These are phyloP conservation scores for Neurospora intermedia DNA, from an alignment of 495 filamentous ascomycete species.

Conservation along the genomic window DNA sequence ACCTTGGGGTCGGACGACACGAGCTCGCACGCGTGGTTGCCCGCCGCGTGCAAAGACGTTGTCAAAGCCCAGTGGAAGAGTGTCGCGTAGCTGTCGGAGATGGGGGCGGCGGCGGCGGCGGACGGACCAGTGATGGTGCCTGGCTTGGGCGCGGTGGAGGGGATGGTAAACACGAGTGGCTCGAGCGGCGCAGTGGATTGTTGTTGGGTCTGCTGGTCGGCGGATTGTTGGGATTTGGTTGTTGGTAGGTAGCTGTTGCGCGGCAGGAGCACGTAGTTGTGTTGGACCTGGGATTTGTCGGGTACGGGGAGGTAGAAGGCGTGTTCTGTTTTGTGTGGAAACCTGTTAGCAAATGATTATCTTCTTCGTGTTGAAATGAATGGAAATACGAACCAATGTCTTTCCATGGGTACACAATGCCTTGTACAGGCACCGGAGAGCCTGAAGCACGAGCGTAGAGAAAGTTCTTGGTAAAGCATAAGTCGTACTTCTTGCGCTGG, in stretches of 20 bases:
- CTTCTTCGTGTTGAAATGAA: slow-evolving; percentile 5
- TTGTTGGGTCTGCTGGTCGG: slow-evolving; percentile 19
- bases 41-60: slow-evolving; percentile 44
- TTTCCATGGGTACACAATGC: slow-evolving; percentile 51
- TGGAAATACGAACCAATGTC: slow-evolving; percentile 56
- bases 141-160: slow-evolving; percentile 59
- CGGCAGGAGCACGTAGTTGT: slow-evolving; percentile 83
- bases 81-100: slow-evolving; percentile 49
- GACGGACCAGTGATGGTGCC: slow-evolving; percentile 38
- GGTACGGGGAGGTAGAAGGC: slow-evolving; percentile 76
- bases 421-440: slow-evolving; percentile 56
- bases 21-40: slow-evolving; percentile 45
- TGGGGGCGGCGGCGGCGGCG: slow-evolving; percentile 35
- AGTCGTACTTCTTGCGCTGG: slow-evolving; percentile 80
- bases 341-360: slow-evolving; percentile 1
- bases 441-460: slow-evolving; percentile 58
- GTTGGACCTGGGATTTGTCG: slow-evolving; percentile 78
- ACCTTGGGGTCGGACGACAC: slow-evolving; percentile 58
- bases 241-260: slow-evolving; percentile 44
- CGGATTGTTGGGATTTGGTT: slow-evolving; percentile 11
- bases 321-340: slow-evolving; percentile 44
- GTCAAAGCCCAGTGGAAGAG: slow-evolving; percentile 54
- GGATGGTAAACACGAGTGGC: slow-evolving; percentile 75
- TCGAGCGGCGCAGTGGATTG: slow-evolving; percentile 40
- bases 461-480: slow-evolving; percentile 58